These are phyloP conservation scores for Crithidia thermophila DNA, from an alignment of 208 protist species.

Conservation along the genomic window DNA sequence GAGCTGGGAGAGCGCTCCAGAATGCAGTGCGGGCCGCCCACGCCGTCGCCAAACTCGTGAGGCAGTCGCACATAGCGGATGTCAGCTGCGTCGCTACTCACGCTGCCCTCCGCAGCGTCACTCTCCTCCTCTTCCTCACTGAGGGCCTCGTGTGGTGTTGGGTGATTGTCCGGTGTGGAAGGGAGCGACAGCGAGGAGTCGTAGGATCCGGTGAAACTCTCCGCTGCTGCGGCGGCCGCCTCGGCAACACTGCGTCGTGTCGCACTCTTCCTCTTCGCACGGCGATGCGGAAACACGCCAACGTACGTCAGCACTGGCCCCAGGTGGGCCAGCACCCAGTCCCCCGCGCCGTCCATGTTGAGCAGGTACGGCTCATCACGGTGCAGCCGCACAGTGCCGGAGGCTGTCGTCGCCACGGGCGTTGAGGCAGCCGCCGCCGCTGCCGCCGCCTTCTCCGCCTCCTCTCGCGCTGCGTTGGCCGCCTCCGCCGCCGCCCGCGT, in stretches of 20 bases:
- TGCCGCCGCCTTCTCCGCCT: conserved; percentile 14
- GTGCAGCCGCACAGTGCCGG: conserved; percentile 34
- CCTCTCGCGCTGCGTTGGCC: conserved; percentile 5
- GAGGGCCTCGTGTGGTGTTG: not conserved
- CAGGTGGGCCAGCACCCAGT: conserved; percentile 75
- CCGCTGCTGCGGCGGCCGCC: not conserved
- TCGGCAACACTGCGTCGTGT: not conserved
- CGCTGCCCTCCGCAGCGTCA: not conserved
- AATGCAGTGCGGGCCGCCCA: conserved; percentile 33
- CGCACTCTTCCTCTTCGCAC: not conserved
- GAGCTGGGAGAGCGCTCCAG: conserved; percentile 11
- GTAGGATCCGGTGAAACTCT: conserved; percentile 4
- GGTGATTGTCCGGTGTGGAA: not conserved
- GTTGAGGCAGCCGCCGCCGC: not conserved
- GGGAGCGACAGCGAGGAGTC: conserved; percentile 24
- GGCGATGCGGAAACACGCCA: conserved; percentile 21
- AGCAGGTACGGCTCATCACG: conserved; percentile 64
- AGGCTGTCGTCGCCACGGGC: conserved; percentile 1
- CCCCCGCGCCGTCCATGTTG: conserved; percentile 71
- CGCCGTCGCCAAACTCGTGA: conserved; percentile 19
- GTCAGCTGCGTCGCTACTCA: not conserved
- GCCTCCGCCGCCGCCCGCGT: conserved; percentile 14
- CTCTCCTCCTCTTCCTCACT: not conserved
- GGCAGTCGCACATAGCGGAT: conserved; percentile 18
- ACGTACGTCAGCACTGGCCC: conserved; percentile 36